A percentile compares a stretch with the other conserved stretches of the same genome.
Conservation (phyloP, 1,284 basidiomycete species). For the Puccinia novopanici region DNA sequence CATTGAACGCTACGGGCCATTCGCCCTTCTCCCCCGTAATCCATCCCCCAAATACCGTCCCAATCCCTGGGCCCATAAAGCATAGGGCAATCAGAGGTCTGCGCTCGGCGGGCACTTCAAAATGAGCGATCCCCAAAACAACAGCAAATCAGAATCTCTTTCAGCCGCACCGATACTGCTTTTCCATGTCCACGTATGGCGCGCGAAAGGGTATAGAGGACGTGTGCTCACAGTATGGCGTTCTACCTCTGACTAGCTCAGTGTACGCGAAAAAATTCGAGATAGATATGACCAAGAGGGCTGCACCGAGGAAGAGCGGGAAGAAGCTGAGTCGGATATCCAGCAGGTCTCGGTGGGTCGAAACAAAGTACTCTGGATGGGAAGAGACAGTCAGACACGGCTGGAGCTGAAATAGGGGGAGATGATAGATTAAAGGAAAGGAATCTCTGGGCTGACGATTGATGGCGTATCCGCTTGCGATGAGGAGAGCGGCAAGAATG, state of each 20-base stretch:
- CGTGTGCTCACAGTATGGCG: conserved; percentile 14
- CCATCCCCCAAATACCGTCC: conserved; percentile 42
- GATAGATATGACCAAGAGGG: conserved; percentile 32
- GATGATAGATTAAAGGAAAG: too few relatives aligned
- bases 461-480: conserved; percentile 35
- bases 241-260: conserved; percentile 24
- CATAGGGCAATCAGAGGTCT: conserved; percentile 28
- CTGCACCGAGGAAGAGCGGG: conserved; percentile 29
- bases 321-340: conserved; percentile 44
- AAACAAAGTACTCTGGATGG: conserved; percentile 36
- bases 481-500: conserved; percentile 22
- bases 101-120: conserved; percentile 17
- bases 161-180: background rate
- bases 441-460: conserved; percentile 31
- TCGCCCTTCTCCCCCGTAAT: conserved; percentile 43
- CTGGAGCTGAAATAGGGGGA: background rate
- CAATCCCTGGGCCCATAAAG: conserved; percentile 7
- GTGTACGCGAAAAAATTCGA: conserved; percentile 39
- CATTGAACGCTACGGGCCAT: conserved; percentile 40
- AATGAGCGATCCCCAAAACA: background rate
- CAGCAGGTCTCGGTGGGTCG: conserved; percentile 16
- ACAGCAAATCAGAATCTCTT: background rate
- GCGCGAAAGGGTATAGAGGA: background rate
- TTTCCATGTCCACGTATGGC: background rate
- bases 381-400: too few relatives aligned